A percentile compares a stretch with the other conserved stretches of the same genome.
Evolutionary conservation across 2,329 filamentous ascomycete species (phyloP).

Genomic region (Raffaelea ambrosiae): DNA sequence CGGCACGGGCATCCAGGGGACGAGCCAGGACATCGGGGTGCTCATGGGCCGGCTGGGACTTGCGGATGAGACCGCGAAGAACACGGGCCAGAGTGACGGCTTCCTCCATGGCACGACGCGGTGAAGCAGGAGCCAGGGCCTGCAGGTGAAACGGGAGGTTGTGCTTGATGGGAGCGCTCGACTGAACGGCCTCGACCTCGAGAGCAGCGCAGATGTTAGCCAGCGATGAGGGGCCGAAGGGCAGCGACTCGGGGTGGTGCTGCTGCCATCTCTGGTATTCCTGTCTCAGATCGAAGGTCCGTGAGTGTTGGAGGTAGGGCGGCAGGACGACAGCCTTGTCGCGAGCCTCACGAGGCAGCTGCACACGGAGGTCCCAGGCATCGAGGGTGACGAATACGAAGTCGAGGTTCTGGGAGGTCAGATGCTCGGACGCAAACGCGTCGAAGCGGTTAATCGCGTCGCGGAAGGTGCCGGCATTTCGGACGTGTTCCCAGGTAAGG

Average conservation of each 20-base stretch:
- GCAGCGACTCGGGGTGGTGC: slow-evolving; percentile 93
- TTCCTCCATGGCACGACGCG: slow-evolving; percentile 94
- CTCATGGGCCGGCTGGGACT: slow-evolving; percentile 88
- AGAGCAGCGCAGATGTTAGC: slow-evolving; percentile 97
- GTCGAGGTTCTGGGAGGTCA: slow-evolving; percentile 83
- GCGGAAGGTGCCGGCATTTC: slow-evolving; percentile 92
- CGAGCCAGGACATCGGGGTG: slow-evolving; percentile 91
- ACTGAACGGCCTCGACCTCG: slow-evolving; percentile 95
- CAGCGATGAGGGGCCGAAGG: slow-evolving; percentile 90
- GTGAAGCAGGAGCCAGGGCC: slow-evolving; percentile 88
- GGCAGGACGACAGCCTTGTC: slow-evolving; percentile 97
- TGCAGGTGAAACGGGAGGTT: slow-evolving; percentile 97
- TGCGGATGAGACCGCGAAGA: slow-evolving; percentile 84
- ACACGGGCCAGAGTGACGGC: slow-evolving; percentile 90
- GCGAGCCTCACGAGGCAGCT: slow-evolving; percentile 92
- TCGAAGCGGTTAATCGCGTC: slow-evolving; percentile 96
- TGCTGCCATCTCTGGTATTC: slow-evolving; percentile 99
- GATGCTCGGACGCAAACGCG: slow-evolving; percentile 83
- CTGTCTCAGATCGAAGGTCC: slow-evolving; percentile 91
- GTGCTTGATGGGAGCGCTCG: slow-evolving; percentile 96
- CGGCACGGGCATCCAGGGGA: slow-evolving; percentile 92
- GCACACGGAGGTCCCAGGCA: slow-evolving; percentile 95
- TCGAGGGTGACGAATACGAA: slow-evolving; percentile 98
- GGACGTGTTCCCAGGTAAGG: slow-evolving; percentile 97
- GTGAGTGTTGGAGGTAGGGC: slow-evolving; percentile 93